Percentiles rank a stretch among this genome's conserved stretches.
Evolutionary conservation across 225 moss, liverwort and hornwort genomes (phyloP).

Genomic region (Anthoceros angustus): DNA sequence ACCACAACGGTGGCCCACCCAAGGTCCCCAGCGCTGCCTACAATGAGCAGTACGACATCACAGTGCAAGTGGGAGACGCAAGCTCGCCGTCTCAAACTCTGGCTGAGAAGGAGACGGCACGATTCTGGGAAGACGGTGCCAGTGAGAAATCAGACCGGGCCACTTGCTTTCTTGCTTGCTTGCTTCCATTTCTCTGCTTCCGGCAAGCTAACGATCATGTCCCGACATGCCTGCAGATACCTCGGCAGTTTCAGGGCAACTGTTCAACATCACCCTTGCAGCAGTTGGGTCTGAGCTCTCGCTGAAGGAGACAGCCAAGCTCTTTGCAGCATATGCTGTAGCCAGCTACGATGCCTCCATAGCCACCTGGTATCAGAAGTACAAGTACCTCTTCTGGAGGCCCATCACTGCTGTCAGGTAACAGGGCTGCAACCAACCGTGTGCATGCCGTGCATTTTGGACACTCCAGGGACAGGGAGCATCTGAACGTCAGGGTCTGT

Average conservation of each 20-base stretch:
- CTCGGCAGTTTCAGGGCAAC: background rate
- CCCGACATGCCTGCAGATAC: background rate
- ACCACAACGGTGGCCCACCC: conserved; percentile 35
- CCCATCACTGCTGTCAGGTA: conserved; percentile 46
- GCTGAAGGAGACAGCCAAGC: conserved; percentile 24
- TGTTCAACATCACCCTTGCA: background rate
- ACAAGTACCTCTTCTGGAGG: conserved; percentile 36
- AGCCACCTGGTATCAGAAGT: conserved; percentile 36
- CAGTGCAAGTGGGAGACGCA: conserved; percentile 38
- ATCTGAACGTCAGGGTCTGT: no score
- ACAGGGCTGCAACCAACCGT: background rate
- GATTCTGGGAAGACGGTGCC: conserved; percentile 67
- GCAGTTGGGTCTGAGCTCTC: conserved; percentile 11
- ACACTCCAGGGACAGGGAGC: background rate
- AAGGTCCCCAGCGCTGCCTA: conserved; percentile 38
- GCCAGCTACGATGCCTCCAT: conserved; percentile 37
- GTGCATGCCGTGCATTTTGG: background rate
- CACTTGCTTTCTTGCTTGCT: no score
- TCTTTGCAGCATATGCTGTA: conserved; percentile 27
- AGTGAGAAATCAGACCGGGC: conserved; percentile 17
- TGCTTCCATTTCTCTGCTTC: no score
- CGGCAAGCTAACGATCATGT: background rate
- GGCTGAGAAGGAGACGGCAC: conserved; percentile 20
- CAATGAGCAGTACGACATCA: conserved; percentile 26
- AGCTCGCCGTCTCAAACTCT: conserved; percentile 40